phyloP scores from a whole-genome alignment of 2,329 filamentous ascomycete genomes.

The Nemania sp. region DNA sequence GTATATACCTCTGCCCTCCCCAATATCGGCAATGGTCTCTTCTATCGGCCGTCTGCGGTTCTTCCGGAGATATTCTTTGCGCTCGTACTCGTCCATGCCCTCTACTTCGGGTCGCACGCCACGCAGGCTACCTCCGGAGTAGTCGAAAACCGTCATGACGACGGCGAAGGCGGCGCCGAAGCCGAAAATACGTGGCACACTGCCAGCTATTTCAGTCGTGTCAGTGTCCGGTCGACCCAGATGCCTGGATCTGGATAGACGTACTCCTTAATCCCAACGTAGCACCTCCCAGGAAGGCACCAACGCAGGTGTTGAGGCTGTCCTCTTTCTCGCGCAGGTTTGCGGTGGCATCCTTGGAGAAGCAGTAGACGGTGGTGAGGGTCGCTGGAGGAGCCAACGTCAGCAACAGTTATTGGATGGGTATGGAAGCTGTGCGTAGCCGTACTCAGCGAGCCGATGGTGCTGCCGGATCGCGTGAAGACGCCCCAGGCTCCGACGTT shows the following conservation, averaged over 20 bases:
- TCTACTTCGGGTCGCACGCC: constrained; percentile 55
- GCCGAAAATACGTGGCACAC: constrained; percentile 66
- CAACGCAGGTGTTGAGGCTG: constrained; percentile 72
- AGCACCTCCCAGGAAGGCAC: constrained; percentile 75
- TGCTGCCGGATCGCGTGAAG: constrained; percentile 77
- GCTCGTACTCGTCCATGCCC: constrained; percentile 71
- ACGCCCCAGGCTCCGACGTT: constrained; percentile 83
- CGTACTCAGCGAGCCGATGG: constrained; percentile 65
- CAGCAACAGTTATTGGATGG: constrained; percentile 17
- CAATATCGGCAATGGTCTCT: constrained; percentile 79
- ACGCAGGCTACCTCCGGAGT: constrained; percentile 61
- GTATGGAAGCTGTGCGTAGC: not conserved
- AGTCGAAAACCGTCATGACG: constrained; percentile 63
- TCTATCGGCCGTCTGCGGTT: constrained; percentile 74
- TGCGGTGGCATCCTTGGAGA: constrained; percentile 74
- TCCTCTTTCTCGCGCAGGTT: constrained; percentile 89
- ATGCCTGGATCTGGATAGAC: constrained; percentile 8
- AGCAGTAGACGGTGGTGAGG: constrained; percentile 76
- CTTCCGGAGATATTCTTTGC: constrained; percentile 74
- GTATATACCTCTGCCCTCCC: constrained; percentile 81
- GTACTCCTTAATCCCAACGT: constrained; percentile 74
- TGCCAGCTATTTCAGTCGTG: constrained; percentile 52
- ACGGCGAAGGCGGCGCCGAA: constrained; percentile 62
- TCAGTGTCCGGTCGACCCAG: constrained; percentile 11
- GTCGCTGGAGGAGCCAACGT: constrained; percentile 56